These are phyloP conservation scores for Singerocomus rubriflavus DNA, from an alignment of 1,284 basidiomycete species.

Conservation along the genomic window DNA sequence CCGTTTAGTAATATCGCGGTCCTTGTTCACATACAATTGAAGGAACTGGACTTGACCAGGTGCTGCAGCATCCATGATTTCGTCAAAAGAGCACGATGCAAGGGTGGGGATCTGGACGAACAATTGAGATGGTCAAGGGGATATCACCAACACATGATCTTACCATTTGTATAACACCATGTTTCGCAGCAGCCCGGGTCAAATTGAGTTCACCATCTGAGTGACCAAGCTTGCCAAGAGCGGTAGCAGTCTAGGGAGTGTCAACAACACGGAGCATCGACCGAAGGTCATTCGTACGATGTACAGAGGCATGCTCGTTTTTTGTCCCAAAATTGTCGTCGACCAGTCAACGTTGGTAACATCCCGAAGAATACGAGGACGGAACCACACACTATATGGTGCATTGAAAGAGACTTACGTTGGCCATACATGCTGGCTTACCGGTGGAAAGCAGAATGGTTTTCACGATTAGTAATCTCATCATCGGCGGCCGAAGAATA, in stretches of 20 bases:
- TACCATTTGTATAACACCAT: conserved; percentile 88
- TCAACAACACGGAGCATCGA: conserved; percentile 7
- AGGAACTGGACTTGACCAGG: conserved; percentile 78
- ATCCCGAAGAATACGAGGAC: conserved; percentile 83
- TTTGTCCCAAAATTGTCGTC: conserved; percentile 75
- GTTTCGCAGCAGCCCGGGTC: conserved; percentile 79
- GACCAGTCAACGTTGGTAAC: conserved; percentile 82
- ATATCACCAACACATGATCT: background rate
- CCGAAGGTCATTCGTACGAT: conserved; percentile 40
- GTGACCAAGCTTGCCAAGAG: conserved; percentile 89
- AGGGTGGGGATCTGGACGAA: conserved; percentile 76
- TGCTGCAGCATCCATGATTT: conserved; percentile 77
- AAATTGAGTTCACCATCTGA: conserved; percentile 89
- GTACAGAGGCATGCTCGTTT: conserved; percentile 78
- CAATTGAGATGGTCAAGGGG: background rate
- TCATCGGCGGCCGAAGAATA: conserved; percentile 87
- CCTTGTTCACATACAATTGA: conserved; percentile 83
- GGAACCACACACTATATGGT: conserved; percentile 79
- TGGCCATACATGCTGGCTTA: conserved; percentile 23
- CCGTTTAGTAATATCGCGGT: conserved; percentile 76
- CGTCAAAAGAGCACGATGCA: conserved; percentile 87
- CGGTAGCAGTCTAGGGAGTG: conserved; percentile 60
- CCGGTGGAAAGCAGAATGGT: conserved; percentile 85
- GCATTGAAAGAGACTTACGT: background rate
- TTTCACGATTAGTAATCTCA: conserved; percentile 86